Evolutionary conservation across 805 yeast species (phyloP).

Genomic region (Kuraishia hungarica): DNA sequence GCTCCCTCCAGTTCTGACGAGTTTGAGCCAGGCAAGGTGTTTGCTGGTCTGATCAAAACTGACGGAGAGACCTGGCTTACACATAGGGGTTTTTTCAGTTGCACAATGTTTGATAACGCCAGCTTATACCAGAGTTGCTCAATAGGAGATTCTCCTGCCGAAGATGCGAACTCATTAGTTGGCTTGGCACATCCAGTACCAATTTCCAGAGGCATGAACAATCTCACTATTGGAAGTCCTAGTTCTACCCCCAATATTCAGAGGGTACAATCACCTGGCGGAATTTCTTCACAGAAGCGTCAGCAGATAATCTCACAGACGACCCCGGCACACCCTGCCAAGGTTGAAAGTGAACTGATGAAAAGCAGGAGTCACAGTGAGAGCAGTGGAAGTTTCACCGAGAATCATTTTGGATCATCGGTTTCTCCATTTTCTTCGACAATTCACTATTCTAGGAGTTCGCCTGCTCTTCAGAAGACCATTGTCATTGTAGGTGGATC

Average conservation of each 20-base stretch:
- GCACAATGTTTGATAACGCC: slow-evolving; percentile 1
- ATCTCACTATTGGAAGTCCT: slow-evolving; percentile 4
- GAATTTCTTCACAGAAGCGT: not conserved
- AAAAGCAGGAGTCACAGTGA: not conserved
- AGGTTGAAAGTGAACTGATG: slow-evolving; percentile 2
- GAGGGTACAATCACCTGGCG: not conserved
- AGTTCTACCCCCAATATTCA: not conserved
- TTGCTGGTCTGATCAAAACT: slow-evolving; percentile 16
- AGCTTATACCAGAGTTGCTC: slow-evolving; percentile 1
- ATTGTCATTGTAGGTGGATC: slow-evolving; percentile 25
- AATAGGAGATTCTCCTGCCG: not conserved
- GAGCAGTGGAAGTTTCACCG: not conserved
- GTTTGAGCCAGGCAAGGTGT: slow-evolving; percentile 1
- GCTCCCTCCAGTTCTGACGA: not conserved
- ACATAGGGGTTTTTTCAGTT: slow-evolving; percentile 9
- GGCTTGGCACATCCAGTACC: not conserved
- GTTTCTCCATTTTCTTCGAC: not conserved
- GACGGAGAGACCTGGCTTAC: slow-evolving; percentile 8
- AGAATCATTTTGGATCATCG: not conserved
- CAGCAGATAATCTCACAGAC: not conserved
- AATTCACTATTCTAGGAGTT: not conserved
- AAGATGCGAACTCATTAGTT: not conserved
- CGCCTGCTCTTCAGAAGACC: slow-evolving; percentile 9
- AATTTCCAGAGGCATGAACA: not conserved
- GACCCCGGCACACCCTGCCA: slow-evolving; percentile 5